These are phyloP conservation scores for Torrubiellomyces zombiae DNA, from an alignment of 2,329 filamentous ascomycete species.

Conservation along the genomic window DNA sequence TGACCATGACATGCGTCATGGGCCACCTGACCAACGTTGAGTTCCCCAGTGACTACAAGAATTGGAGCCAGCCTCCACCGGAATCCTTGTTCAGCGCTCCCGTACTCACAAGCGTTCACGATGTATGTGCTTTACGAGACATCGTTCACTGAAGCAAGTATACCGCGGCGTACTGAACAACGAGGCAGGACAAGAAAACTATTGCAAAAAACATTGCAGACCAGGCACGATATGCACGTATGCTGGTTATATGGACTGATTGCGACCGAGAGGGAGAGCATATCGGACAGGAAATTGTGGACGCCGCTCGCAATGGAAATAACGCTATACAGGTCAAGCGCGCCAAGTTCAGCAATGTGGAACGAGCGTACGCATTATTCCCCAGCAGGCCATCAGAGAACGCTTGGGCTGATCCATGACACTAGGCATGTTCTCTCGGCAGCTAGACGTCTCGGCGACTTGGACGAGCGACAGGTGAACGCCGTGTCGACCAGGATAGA, in stretches of 20 bases:
- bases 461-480: slow-evolving; percentile 75
- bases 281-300: slow-evolving; percentile 80
- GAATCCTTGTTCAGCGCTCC: slow-evolving; percentile 66
- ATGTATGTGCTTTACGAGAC: slow-evolving; percentile 34
- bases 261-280: slow-evolving; percentile 96
- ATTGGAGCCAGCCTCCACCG: slow-evolving; percentile 70
- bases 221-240: slow-evolving; percentile 55
- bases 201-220: slow-evolving; percentile 74
- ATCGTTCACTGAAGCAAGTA: not conserved
- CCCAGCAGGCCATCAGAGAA: no score
- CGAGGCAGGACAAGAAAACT: slow-evolving; percentile 53
- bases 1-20: slow-evolving; percentile 86
- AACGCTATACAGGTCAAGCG: slow-evolving; percentile 60
- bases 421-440: slow-evolving; percentile 73
- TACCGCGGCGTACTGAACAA: slow-evolving; percentile 4
- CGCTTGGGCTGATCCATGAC: no score
- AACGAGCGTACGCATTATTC: slow-evolving; percentile 63
- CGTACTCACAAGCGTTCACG: slow-evolving; percentile 49
- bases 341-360: slow-evolving; percentile 90
- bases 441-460: slow-evolving; percentile 54
- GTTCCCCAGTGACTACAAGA: slow-evolving; percentile 56
- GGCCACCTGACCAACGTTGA: slow-evolving; percentile 76
- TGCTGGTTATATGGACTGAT: slow-evolving; percentile 95
- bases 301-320: slow-evolving; percentile 63
- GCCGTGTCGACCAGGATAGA: slow-evolving; percentile 84